Evolutionary conservation across 129 eudicot species (phyloP).

Genomic region (Oenanthe sinensis): DNA sequence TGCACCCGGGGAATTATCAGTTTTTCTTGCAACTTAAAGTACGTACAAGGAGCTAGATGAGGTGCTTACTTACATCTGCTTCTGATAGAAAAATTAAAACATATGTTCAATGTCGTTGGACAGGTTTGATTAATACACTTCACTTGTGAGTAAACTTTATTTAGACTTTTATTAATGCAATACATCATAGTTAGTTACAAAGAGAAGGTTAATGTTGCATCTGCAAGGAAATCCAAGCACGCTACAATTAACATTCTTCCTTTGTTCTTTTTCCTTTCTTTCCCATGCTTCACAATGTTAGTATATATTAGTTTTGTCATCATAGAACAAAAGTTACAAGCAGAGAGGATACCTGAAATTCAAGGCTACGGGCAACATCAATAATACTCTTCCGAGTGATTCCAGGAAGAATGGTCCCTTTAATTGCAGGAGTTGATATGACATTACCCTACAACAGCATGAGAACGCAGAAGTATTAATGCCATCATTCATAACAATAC

Average conservation of each 20-base stretch:
- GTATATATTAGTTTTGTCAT: neutral
- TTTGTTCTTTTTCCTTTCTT: neutral
- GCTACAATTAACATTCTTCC: neutral
- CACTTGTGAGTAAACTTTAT: neutral
- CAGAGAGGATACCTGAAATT: conserved; percentile 55
- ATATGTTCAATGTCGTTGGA: neutral
- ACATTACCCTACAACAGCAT: conserved; percentile 53
- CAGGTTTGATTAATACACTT: neutral
- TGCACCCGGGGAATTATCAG: neutral
- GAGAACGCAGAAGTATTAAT: conserved; percentile 14
- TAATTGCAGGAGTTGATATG: conserved; percentile 73
- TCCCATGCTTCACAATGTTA: neutral
- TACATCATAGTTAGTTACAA: neutral
- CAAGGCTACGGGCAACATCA: conserved; percentile 73
- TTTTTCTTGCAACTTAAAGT: neutral
- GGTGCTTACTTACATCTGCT: neutral
- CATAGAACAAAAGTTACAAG: neutral
- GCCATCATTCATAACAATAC: conserved; percentile 7
- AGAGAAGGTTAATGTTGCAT: neutral
- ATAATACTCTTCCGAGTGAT: conserved; percentile 91
- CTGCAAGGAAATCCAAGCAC: neutral
- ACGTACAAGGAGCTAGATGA: neutral
- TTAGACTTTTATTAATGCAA: neutral
- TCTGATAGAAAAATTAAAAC: neutral
- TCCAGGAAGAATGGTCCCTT: conserved; percentile 96